Base-by-base conservation (phyloP, 192 early-diverging fungal species). In the Piromyces finnis region DNA sequence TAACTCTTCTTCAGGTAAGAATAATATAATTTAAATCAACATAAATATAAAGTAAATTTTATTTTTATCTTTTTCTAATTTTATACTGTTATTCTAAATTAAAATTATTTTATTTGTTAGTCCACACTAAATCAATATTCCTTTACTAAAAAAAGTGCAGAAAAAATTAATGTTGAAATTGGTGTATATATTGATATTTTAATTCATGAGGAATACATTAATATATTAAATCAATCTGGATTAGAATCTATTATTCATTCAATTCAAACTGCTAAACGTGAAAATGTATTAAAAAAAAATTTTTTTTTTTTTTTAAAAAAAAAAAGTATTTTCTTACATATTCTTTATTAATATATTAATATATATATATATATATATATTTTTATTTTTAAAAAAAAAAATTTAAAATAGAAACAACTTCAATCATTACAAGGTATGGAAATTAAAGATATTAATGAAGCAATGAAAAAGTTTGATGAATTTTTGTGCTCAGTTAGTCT, bases 1-100 rank as follows among this genome's bases (percentile, higher is more conserved):
- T 95, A 28, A 85, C 88, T 32, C 87, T 90, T 84, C 86, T 93
- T 37, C 91, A 93, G 86, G 94, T 94, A 83, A 82, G 80, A 22
- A 32, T 32, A 32, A n/a, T n/a, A n/a, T n/a, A n/a, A n/a, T n/a
- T n/a, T n/a, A n/a, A n/a, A n/a, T n/a, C n/a, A n/a, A n/a, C n/a
- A n/a, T n/a, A n/a, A n/a, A n/a, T n/a, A n/a, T n/a, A n/a, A n/a
- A n/a, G n/a, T n/a, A n/a, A n/a, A n/a, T n/a, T n/a, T n/a, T n/a
- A n/a, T n/a, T n/a, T n/a, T n/a, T n/a, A n/a, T 32, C 9, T 32
- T 32, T 32, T 32, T 79, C 18, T 29, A 39, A n/a, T n/a, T 16
- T 27, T n/a, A 29, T 36, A n/a, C 37, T 30, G 16, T 28, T 79
- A 18, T 79, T 26, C 12, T 79, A 15, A 15, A 15, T 39, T 39